A percentile compares a stretch with the other conserved stretches of the same genome.
phyloP scores from a whole-genome alignment of 345 rosid species.

The Mangifera indica region DNA sequence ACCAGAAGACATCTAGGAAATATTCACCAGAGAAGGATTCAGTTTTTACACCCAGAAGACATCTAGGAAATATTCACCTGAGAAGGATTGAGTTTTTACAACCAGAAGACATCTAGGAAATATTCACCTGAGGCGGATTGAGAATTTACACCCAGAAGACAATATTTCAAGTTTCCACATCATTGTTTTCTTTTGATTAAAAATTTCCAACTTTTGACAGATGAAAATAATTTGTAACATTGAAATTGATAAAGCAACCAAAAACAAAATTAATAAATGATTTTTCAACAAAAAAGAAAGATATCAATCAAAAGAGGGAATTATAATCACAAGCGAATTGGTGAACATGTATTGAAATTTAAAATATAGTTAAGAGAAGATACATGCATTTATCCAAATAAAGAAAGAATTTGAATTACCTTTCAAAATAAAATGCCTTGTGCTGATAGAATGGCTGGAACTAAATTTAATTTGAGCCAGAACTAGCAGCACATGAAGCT shows the following conservation, averaged over 20 bases:
- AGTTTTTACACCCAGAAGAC: not conserved
- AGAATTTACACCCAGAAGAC: not conserved
- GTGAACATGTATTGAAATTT: not conserved
- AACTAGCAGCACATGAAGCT: slow-evolving; percentile 47
- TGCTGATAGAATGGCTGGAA: slow-evolving; percentile 19
- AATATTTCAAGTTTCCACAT: not conserved
- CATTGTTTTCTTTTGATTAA: not conserved
- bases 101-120: not conserved
- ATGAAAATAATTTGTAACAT: not conserved
- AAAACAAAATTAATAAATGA: not conserved
- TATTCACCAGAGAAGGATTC: too few relatives aligned
- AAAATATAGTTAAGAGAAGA: not conserved
- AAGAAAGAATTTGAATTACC: slow-evolving; percentile 18
- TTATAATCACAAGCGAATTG: not conserved
- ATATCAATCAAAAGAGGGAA: too few relatives aligned
- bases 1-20: too few relatives aligned
- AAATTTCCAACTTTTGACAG: not conserved
- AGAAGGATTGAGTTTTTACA: too few relatives aligned
- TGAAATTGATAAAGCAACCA: not conserved
- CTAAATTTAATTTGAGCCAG: slow-evolving; percentile 46
- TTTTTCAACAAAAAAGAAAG: not conserved
- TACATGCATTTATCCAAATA: not conserved
- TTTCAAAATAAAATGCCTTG: slow-evolving; percentile 19
- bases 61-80: not conserved
- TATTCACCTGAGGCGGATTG: not conserved